Percentiles rank a stretch among this genome's conserved stretches.
Conservation (phyloP, 192 early-diverging fungal species). For the Entomortierella chlamydospora region DNA sequence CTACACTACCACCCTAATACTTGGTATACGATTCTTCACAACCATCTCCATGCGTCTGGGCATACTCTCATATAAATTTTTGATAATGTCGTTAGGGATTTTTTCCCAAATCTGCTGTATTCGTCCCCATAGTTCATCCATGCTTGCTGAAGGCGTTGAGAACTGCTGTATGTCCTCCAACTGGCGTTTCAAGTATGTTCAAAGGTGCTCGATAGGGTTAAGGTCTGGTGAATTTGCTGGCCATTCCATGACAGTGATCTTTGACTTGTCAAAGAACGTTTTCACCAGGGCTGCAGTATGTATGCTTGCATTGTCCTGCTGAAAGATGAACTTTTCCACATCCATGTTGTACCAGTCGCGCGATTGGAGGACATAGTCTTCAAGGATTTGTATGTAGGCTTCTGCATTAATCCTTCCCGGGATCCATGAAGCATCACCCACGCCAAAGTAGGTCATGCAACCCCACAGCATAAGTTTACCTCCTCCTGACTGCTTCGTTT, state of each 20-base stretch:
- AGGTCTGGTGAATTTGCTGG: slow-evolving; percentile 22
- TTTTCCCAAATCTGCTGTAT: background rate
- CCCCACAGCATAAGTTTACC: slow-evolving; percentile 11
- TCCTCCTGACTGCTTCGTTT: slow-evolving; percentile 1
- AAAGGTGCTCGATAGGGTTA: slow-evolving; percentile 31
- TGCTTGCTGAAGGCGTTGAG: too few species aligned
- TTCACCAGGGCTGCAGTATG: slow-evolving; percentile 7
- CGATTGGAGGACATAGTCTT: background rate
- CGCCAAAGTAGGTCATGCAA: background rate
- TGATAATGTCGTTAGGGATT: background rate
- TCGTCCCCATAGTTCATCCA: slow-evolving; percentile 7
- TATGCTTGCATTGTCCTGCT: slow-evolving; percentile 14
- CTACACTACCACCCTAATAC: too few species aligned
- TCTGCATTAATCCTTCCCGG: background rate
- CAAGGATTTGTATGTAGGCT: background rate
- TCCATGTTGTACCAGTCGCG: background rate
- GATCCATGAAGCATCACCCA: slow-evolving; percentile 3
- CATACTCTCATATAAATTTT: slow-evolving; percentile 12
- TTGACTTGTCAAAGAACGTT: slow-evolving; percentile 4
- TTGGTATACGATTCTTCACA: too few species aligned
- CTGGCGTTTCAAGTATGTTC: background rate
- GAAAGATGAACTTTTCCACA: slow-evolving; percentile 6
- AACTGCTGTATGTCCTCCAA: too few species aligned
- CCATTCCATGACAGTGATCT: slow-evolving; percentile 21
- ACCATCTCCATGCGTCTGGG: too few species aligned